Percentiles rank a stretch among this genome's conserved stretches.
Conservation (phyloP, 257 asterid species). For the Nicotiana obtusifolia region DNA sequence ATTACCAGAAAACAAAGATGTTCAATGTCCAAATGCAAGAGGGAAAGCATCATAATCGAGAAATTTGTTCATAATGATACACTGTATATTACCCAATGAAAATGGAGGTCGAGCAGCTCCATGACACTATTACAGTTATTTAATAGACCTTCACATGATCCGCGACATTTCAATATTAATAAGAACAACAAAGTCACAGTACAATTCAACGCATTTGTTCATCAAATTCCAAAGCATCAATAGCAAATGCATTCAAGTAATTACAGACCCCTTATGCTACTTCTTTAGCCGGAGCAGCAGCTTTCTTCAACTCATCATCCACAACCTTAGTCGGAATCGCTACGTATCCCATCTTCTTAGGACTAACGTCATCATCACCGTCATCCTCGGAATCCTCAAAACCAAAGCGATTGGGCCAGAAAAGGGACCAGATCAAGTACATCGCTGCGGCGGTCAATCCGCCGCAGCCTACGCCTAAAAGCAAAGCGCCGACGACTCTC, state of each 20-base stretch:
- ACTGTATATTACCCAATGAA: not conserved
- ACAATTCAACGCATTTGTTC: not conserved
- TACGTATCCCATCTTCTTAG: conserved; percentile 51
- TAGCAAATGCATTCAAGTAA: not conserved
- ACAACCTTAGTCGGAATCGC: conserved; percentile 37
- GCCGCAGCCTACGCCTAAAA: conserved; percentile 80
- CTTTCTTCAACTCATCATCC: conserved; percentile 43
- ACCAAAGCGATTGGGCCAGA: conserved; percentile 45
- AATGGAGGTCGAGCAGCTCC: not conserved
- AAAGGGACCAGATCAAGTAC: conserved; percentile 64
- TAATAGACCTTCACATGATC: not conserved
- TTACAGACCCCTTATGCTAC: conserved; percentile 32
- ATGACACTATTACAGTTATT: not conserved
- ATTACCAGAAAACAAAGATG: not conserved
- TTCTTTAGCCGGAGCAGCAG: conserved; percentile 42
- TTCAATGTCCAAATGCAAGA: not conserved
- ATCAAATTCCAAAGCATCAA: not conserved
- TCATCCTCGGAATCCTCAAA: conserved; percentile 42
- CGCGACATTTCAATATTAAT: not conserved
- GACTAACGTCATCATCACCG: conserved; percentile 24
- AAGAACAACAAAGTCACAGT: not conserved
- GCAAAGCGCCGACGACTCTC: conserved; percentile 69
- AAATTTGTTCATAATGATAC: not conserved
- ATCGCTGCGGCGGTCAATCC: conserved; percentile 65
- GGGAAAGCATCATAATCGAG: not conserved